Evolutionary conservation across 1,284 basidiomycete genomes (phyloP).

Genomic region (Grifola frondosa): DNA sequence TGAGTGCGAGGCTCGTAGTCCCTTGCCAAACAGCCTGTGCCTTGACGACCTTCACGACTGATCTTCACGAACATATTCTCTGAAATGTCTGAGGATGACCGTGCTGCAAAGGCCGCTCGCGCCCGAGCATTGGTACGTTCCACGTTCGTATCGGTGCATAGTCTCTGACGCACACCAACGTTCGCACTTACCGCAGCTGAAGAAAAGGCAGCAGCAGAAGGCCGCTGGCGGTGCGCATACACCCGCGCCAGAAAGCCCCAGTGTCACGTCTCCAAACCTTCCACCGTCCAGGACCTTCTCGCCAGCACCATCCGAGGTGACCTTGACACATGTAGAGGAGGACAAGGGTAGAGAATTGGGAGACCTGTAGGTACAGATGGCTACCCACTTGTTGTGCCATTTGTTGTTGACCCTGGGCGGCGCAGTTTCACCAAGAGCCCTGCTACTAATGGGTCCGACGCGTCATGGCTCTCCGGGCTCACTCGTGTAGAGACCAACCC

Average conservation of each 20-base stretch:
- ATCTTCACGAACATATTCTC: too few relatives aligned
- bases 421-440: conserved; percentile 28
- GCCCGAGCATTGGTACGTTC: conserved; percentile 70
- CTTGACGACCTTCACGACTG: too few relatives aligned
- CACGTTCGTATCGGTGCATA: conserved; percentile 10
- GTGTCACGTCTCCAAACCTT: conserved; percentile 40
- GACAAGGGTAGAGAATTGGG: conserved; percentile 23
- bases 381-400: not conserved
- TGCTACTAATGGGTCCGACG: conserved; percentile 30
- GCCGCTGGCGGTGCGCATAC: conserved; percentile 37
- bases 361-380: conserved; percentile 30
- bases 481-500: conserved; percentile 43
- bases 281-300: conserved; percentile 53
- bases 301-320: conserved; percentile 35
- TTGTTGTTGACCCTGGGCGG: not conserved
- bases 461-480: conserved; percentile 60
- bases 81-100: conserved; percentile 71
- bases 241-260: conserved; percentile 31
- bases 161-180: conserved; percentile 10
- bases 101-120: conserved; percentile 75
- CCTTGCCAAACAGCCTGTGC: too few relatives aligned
- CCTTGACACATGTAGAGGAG: conserved; percentile 14
- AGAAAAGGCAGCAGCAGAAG: conserved; percentile 69
- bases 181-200: conserved; percentile 48
- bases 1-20: too few relatives aligned